Evolutionary conservation across 2,329 filamentous ascomycete genomes (phyloP).

Genomic region (Xylaria polymorpha): DNA sequence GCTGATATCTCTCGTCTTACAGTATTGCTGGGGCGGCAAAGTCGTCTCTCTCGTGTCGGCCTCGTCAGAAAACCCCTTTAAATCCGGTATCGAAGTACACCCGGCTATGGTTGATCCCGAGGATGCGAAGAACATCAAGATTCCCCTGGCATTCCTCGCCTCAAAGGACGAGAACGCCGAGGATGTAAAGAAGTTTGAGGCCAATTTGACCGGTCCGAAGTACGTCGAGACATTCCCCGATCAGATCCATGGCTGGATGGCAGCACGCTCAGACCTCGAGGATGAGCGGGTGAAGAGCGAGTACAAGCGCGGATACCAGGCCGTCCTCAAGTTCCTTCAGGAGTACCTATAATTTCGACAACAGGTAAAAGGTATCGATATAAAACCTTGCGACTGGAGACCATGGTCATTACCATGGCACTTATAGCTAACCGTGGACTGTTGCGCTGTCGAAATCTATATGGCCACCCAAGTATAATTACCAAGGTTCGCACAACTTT

Average conservation of each 20-base stretch:
- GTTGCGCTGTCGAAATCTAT: slow-evolving; percentile 1
- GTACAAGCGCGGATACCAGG: slow-evolving; percentile 71
- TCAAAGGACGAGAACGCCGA: slow-evolving; percentile 72
- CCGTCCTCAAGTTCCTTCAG: slow-evolving; percentile 67
- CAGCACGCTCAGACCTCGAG: slow-evolving; percentile 69
- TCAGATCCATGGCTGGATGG: slow-evolving; percentile 82
- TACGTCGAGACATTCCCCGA: slow-evolving; percentile 74
- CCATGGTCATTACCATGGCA: background rate
- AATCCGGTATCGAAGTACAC: slow-evolving; percentile 63
- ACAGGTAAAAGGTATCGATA: background rate
- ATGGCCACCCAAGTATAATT: background rate
- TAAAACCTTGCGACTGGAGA: background rate
- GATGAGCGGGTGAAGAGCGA: slow-evolving; percentile 69
- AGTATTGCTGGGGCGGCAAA: slow-evolving; percentile 80
- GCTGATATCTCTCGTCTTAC: slow-evolving; percentile 7
- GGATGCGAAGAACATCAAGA: slow-evolving; percentile 69
- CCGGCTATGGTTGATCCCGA: slow-evolving; percentile 72
- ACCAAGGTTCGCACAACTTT: background rate
- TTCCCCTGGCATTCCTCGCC: slow-evolving; percentile 72
- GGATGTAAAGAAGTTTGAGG: slow-evolving; percentile 66
- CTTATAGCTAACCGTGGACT: background rate
- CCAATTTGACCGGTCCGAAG: slow-evolving; percentile 64
- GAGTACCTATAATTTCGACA: slow-evolving; percentile 55
- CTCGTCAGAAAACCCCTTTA: slow-evolving; percentile 65
- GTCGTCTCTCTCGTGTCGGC: slow-evolving; percentile 66